Conservation (phyloP, 352 stramenopile species). For the Phytophthora cajani region DNA sequence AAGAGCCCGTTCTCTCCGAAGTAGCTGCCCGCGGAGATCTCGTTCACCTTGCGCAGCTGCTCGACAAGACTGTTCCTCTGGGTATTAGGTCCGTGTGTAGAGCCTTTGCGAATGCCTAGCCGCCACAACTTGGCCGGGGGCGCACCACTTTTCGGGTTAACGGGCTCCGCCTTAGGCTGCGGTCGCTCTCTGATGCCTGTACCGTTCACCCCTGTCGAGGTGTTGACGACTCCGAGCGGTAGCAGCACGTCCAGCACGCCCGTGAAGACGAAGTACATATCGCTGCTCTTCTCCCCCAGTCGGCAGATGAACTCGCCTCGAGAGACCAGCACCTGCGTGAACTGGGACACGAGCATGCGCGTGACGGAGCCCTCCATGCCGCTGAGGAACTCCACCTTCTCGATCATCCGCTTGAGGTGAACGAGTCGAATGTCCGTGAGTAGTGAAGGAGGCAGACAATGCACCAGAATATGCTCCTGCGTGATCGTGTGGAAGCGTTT, state of each 20-base stretch:
- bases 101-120: constrained; percentile 18
- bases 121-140: constrained; percentile 27
- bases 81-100: not conserved
- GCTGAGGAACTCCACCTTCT: constrained; percentile 63
- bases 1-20: constrained; percentile 75
- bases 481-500: constrained; percentile 73
- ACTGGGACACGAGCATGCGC: constrained; percentile 70
- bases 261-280: constrained; percentile 81
- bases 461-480: constrained; percentile 63
- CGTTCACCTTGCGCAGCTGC: constrained; percentile 55
- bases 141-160: constrained; percentile 9
- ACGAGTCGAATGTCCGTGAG: constrained; percentile 73
- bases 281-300: constrained; percentile 58
- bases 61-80: constrained; percentile 16
- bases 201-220: not conserved
- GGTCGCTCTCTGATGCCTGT: not conserved
- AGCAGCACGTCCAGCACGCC: constrained; percentile 53
- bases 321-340: constrained; percentile 61
- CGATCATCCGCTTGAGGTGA: constrained; percentile 69
- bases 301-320: constrained; percentile 65
- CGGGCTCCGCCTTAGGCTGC: not conserved
- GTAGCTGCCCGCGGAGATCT: constrained; percentile 58
- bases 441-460: constrained; percentile 70
- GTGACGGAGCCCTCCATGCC: constrained; percentile 65
- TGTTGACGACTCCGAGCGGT: constrained; percentile 27